Conservation (phyloP, 176 grass and related monocot genomes). For the Oryza punctata region DNA sequence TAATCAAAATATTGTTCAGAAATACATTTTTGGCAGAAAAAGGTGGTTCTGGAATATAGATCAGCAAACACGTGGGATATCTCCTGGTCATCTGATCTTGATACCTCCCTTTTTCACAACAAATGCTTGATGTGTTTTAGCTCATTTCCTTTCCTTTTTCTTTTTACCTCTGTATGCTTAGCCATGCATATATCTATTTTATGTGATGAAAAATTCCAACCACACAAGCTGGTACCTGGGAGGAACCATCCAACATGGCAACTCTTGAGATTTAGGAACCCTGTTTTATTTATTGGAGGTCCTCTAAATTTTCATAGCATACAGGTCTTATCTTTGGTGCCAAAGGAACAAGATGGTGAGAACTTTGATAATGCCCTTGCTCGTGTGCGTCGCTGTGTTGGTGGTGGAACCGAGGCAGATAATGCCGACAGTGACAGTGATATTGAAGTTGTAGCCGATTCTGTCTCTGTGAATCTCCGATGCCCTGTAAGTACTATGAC, state of each 20-base stretch:
- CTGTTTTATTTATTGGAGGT: slow-evolving; percentile 26
- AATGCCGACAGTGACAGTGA: slow-evolving; percentile 81
- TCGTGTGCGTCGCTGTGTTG: slow-evolving; percentile 80
- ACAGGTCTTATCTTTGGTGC: slow-evolving; percentile 81
- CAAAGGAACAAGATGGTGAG: slow-evolving; percentile 84
- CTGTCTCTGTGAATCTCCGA: slow-evolving; percentile 78
- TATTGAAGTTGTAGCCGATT: slow-evolving; percentile 88
- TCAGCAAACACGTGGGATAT: neutral
- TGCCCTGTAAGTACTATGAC: slow-evolving; percentile 76
- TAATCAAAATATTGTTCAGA: slow-evolving; percentile 31
- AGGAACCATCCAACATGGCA: slow-evolving; percentile 18
- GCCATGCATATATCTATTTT: neutral
- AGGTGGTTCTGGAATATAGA: slow-evolving; percentile 5
- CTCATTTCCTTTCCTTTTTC: neutral
- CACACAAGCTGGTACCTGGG: slow-evolving; percentile 24
- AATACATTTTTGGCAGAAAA: neutral
- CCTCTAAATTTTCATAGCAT: slow-evolving; percentile 30
- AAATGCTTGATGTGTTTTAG: neutral
- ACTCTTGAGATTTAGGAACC: slow-evolving; percentile 10
- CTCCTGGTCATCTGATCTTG: neutral
- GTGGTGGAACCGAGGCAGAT: slow-evolving; percentile 69
- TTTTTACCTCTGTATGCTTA: slow-evolving; percentile 15
- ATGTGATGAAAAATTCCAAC: neutral
- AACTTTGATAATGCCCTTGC: slow-evolving; percentile 74
- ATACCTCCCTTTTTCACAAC: neutral